Base-by-base conservation (phyloP, 169 alveolate genomes). In the Plasmodium gonderi region DNA sequence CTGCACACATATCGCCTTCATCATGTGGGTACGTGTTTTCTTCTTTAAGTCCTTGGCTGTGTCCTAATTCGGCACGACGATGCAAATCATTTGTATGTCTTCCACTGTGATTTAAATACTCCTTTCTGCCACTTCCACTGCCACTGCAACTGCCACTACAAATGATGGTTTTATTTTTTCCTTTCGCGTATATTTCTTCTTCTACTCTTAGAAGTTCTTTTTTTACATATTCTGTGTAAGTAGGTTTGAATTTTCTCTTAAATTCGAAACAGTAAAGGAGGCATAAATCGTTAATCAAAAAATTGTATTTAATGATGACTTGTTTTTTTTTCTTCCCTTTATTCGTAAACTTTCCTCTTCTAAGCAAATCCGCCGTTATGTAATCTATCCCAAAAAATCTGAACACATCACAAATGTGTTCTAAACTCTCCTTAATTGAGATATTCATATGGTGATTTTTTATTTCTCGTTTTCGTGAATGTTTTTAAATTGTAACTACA, bases 241-340 rank as follows among this genome's bases (percentile, higher is more conserved):
- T 85, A 23, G 92, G 79, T 51, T 85, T 85, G 65, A 85, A 85
- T 49, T 33, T 72, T 77, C 92, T 85, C 31, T 72, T 85, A 85
- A 74, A 85, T 29, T 51, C 87, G 23, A 85, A 85, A 38, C 33
- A 74, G 51, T 85, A 85, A 17, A 85, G 78, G 36, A 85, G 85
- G 65, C 79, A 85, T 44, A 85, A 74, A 40, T 85, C 92, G 31
- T 85, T 85, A 49, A 85, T 85, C 67, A 85, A 77, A 44, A 74
- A 85, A 29, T 40, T 31, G 29, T 85, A 85, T 23, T 33, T 74
- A 31, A 74, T 85, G 0, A 85, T 85, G 1, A 85, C 92, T 44
- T 85, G 60, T 45, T 54, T 85, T 20, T 6, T 60, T 40, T 67
- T 85, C 44, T 85, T 49, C 12, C 76, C 85, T 12, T 47, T 85